Conservation (phyloP, 305 asterid genomes). For the Fraxinus dipetala region DNA sequence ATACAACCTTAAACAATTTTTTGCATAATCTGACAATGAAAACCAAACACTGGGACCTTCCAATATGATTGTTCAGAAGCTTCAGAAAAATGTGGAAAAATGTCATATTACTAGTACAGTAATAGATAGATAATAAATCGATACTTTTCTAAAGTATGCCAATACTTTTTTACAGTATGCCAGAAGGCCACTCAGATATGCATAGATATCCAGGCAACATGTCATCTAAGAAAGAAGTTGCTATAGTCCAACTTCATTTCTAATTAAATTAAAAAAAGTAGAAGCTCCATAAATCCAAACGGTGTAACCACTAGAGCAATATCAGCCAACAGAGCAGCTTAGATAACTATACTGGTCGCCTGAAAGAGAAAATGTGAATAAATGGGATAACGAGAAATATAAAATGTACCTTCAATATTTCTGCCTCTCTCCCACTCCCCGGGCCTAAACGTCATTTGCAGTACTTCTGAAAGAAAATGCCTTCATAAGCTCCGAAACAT, state of each 20-base stretch:
- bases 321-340: conserved; percentile 16
- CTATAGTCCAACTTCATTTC: conserved; percentile 3
- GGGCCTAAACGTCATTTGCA: conserved; percentile 54
- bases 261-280: not conserved
- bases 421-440: conserved; percentile 64
- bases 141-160: not conserved
- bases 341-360: conserved; percentile 8
- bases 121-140: not conserved
- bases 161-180: not conserved
- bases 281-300: conserved; percentile 12
- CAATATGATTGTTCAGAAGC: conserved; percentile 7
- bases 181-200: conserved; percentile 1
- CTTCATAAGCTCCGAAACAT: conserved; percentile 17
- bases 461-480: conserved; percentile 61
- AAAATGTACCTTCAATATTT: conserved; percentile 59
- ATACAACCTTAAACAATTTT: not conserved
- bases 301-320: conserved; percentile 12
- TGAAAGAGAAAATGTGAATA: not conserved
- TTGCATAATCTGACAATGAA: not conserved
- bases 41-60: not conserved
- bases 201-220: not conserved
- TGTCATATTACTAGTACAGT: not conserved
- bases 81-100: not conserved
- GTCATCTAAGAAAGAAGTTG: conserved; percentile 13
- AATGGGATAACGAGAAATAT: conserved; percentile 7